Conservation (phyloP, 2,329 filamentous ascomycete genomes). For the Fusarium sp. region DNA sequence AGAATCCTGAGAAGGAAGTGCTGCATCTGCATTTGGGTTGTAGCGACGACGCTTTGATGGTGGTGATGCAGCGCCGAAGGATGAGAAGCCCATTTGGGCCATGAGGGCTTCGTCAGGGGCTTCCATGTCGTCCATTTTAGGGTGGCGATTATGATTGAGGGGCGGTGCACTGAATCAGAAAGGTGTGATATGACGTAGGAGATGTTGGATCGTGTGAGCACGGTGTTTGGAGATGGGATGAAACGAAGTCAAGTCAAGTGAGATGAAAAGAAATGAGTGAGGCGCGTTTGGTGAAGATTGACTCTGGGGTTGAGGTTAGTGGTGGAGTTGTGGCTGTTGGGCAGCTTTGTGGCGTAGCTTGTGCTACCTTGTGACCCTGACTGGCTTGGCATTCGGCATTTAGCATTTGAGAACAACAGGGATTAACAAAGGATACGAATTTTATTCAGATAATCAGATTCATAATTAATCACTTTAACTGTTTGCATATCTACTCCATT, state of each 20-base stretch:
- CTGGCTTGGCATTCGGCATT: neutral
- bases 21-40: slow-evolving; percentile 67
- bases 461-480: neutral
- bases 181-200: neutral
- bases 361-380: neutral
- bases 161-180: neutral
- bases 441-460: neutral
- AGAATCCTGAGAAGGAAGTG: slow-evolving; percentile 49
- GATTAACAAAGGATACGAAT: neutral
- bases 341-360: slow-evolving; percentile 31
- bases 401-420: slow-evolving; percentile 1
- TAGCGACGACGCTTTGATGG: slow-evolving; percentile 76
- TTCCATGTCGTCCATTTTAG: slow-evolving; percentile 27
- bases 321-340: slow-evolving; percentile 38
- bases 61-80: slow-evolving; percentile 71
- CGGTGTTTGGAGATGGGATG: slow-evolving; percentile 15
- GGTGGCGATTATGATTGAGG: neutral
- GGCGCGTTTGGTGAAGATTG: slow-evolving; percentile 29
- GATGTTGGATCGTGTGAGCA: slow-evolving; percentile 1
- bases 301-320: slow-evolving; percentile 47
- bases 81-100: slow-evolving; percentile 79
- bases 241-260: slow-evolving; percentile 18
- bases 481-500: neutral
- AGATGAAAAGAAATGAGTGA: slow-evolving; percentile 38
- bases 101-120: slow-evolving; percentile 62